Evolutionary conservation across 2,329 filamentous ascomycete species (phyloP).

Genomic region (Hypoxylon sp.): DNA sequence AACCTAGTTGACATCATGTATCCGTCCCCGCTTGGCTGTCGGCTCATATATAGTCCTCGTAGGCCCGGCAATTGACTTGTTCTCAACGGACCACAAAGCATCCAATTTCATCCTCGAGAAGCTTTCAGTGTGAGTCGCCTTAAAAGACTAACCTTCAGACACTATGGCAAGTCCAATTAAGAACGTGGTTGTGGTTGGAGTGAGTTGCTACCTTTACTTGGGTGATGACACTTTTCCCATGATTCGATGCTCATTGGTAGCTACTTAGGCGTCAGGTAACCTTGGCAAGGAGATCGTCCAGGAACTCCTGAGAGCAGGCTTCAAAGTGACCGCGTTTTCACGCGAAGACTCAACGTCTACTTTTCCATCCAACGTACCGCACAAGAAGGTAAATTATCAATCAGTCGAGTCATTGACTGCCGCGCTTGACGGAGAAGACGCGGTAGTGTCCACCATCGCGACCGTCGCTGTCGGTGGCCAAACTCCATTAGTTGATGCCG

Average conservation of each 20-base stretch:
- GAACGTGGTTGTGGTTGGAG: constrained; percentile 48
- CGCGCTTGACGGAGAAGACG: constrained; percentile 68
- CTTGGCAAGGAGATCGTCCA: constrained; percentile 50
- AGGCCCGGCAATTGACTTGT: constrained; percentile 15
- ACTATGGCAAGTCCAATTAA: constrained; percentile 46
- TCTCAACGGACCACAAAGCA: background rate
- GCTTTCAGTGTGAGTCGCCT: background rate
- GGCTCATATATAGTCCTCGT: constrained; percentile 23
- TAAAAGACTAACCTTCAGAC: background rate
- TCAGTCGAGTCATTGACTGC: constrained; percentile 60
- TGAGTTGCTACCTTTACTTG: constrained; percentile 31
- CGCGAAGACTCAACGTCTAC: constrained; percentile 60
- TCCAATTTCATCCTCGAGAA: background rate
- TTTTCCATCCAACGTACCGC: constrained; percentile 56
- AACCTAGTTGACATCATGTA: constrained; percentile 10
- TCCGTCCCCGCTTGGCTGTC: constrained; percentile 25
- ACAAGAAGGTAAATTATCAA: constrained; percentile 65
- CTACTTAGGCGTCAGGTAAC: constrained; percentile 53
- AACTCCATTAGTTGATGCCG: constrained; percentile 66
- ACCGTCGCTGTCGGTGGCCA: constrained; percentile 62
- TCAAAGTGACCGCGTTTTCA: constrained; percentile 66
- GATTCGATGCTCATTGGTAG: background rate
- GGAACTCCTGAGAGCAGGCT: constrained; percentile 53
- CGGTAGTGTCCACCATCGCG: constrained; percentile 65
- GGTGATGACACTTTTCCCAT: background rate